A percentile compares a stretch with the other conserved stretches of the same genome.
phyloP scores from a whole-genome alignment of 2,329 filamentous ascomycete species.

The Calycina herbarum region DNA sequence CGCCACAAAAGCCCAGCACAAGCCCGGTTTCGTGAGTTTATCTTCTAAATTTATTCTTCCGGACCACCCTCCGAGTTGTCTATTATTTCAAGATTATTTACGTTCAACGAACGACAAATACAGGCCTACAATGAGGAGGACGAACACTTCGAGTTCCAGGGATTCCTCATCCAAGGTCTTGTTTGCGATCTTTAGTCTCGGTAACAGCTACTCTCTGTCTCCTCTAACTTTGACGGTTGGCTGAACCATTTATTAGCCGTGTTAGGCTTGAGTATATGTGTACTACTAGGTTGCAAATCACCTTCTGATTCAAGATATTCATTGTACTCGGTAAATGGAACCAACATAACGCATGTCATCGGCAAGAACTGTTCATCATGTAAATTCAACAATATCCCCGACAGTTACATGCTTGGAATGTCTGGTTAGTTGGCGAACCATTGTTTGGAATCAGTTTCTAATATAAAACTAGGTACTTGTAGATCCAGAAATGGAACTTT shows the following conservation, averaged over 20 bases:
- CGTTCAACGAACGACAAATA: background rate
- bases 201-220: background rate
- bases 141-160: background rate
- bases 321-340: slow-evolving; percentile 5
- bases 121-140: background rate
- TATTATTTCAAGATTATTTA: background rate
- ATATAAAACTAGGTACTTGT: background rate
- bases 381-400: slow-evolving; percentile 5
- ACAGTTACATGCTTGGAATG: slow-evolving; percentile 13
- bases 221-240: background rate
- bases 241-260: background rate
- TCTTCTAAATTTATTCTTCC: background rate
- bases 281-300: slow-evolving; percentile 9
- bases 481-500: background rate
- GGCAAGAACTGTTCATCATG: slow-evolving; percentile 11
- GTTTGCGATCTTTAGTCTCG: background rate
- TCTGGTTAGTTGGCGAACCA: slow-evolving; percentile 6
- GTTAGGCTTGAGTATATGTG: background rate
- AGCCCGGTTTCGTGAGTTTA: background rate
- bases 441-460: background rate
- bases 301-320: slow-evolving; percentile 7
- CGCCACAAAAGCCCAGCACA: background rate
- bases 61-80: background rate
- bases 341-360: slow-evolving; percentile 11
- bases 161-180: background rate